Conservation (phyloP, 78 protist species). For the Speleostelium caveatum region DNA sequence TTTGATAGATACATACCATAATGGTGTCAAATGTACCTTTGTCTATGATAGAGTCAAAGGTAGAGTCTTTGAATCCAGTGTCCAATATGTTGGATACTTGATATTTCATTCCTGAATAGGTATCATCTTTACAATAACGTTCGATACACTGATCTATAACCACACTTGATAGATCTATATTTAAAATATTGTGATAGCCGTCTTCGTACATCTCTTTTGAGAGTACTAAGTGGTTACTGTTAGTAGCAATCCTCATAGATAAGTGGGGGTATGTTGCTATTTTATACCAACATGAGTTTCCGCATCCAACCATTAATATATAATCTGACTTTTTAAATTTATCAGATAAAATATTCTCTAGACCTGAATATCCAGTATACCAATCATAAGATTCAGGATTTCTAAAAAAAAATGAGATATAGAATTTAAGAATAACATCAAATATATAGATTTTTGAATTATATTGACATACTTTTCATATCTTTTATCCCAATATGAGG, state of each 20-base stretch:
- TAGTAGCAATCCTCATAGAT: not conserved
- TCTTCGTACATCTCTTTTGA: constrained; percentile 39
- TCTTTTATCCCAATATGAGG: constrained; percentile 29
- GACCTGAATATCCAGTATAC: constrained; percentile 35
- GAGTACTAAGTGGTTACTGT: not conserved
- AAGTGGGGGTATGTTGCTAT: not conserved
- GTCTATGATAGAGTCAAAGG: constrained; percentile 33
- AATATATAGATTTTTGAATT: not conserved
- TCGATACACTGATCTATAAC: constrained; percentile 34
- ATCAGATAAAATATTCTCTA: not conserved
- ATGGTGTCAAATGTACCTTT: constrained; percentile 73
- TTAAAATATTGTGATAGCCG: constrained; percentile 24
- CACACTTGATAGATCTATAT: constrained; percentile 42
- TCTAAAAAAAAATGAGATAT: not conserved
- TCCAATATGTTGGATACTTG: not conserved
- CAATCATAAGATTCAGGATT: constrained; percentile 44
- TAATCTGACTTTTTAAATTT: not conserved
- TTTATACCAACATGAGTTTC: constrained; percentile 30
- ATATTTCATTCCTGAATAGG: constrained; percentile 18
- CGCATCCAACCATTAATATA: constrained; percentile 70
- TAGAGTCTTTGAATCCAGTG: constrained; percentile 4
- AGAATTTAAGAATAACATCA: not conserved
- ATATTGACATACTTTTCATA: not conserved
- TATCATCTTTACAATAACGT: not conserved
- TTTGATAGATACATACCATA: constrained; percentile 20